Percentiles rank a stretch among this genome's conserved stretches.
These are phyloP conservation scores for Talaromyces pinophilus DNA, from an alignment of 2,329 filamentous ascomycete genomes.

Conservation along the genomic window DNA sequence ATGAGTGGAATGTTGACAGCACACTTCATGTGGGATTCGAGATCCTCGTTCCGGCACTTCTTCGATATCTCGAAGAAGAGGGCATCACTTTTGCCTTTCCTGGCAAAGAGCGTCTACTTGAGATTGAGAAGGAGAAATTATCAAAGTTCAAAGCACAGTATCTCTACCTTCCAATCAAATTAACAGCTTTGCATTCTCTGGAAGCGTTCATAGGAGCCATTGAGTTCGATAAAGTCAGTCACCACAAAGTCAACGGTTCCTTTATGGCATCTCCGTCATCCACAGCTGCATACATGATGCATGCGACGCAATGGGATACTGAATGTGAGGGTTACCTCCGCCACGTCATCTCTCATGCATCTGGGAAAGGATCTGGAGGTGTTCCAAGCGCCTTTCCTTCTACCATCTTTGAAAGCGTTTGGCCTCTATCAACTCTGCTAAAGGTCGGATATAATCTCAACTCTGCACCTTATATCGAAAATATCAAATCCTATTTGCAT, in stretches of 20 bases:
- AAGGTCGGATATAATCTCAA: slow-evolving; percentile 2
- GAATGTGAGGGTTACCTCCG: slow-evolving; percentile 38
- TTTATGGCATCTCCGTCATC: slow-evolving; percentile 46
- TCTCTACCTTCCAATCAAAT: slow-evolving; percentile 32
- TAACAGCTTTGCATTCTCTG: slow-evolving; percentile 40
- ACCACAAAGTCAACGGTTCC: slow-evolving; percentile 36
- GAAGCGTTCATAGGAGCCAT: slow-evolving; percentile 43
- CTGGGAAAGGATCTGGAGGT: slow-evolving; percentile 25
- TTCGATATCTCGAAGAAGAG: slow-evolving; percentile 33
- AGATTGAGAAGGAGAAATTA: slow-evolving; percentile 33
- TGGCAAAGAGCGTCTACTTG: slow-evolving; percentile 27
- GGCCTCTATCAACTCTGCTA: slow-evolving; percentile 23
- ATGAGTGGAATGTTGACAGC: slow-evolving; percentile 33
- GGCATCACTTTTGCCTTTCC: slow-evolving; percentile 34
- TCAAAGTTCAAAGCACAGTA: slow-evolving; percentile 32
- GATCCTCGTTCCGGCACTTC: slow-evolving; percentile 36
- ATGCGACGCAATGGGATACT: slow-evolving; percentile 35
- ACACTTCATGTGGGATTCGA: slow-evolving; percentile 40
- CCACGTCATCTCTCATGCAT: slow-evolving; percentile 22
- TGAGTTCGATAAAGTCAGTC: slow-evolving; percentile 40
- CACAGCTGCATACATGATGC: slow-evolving; percentile 44
- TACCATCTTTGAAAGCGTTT: slow-evolving; percentile 33
- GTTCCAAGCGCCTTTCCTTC: slow-evolving; percentile 35
- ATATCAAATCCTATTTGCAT: slow-evolving; percentile 5
- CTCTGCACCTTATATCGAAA: neutral